Evolutionary conservation across 345 rosid species (phyloP).

Genomic region (Trapa bicornis): DNA sequence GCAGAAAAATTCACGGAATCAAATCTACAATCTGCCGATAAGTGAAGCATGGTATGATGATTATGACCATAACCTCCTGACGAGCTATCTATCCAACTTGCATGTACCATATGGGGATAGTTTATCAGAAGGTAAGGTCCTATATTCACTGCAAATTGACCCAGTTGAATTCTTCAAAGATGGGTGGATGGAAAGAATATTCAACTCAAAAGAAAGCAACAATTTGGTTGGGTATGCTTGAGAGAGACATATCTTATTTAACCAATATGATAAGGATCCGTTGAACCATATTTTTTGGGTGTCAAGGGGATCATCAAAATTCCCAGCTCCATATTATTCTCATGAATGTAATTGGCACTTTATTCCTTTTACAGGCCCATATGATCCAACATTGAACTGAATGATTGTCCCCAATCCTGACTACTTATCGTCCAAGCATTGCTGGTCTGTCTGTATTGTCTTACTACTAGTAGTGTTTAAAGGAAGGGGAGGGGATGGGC

Average conservation of each 20-base stretch:
- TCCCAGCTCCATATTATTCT: too few species aligned
- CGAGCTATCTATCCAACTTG: too few species aligned
- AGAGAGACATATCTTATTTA: conserved; percentile 35
- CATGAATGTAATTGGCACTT: too few species aligned
- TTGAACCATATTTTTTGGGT: background rate
- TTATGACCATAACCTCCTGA: too few species aligned
- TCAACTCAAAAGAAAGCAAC: conserved; percentile 17
- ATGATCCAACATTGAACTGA: conserved; percentile 36
- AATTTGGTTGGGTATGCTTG: conserved; percentile 28
- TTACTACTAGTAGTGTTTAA: background rate
- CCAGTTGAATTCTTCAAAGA: background rate
- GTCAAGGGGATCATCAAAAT: background rate
- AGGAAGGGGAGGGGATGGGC: background rate
- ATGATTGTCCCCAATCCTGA: conserved; percentile 30
- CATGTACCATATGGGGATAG: background rate
- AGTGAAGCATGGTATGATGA: too few species aligned
- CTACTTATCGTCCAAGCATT: conserved; percentile 12
- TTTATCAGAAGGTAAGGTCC: too few species aligned
- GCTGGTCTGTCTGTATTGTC: background rate
- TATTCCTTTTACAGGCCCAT: conserved; percentile 6
- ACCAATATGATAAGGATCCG: background rate
- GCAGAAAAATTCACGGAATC: too few species aligned
- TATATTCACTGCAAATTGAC: too few species aligned
- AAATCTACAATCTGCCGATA: too few species aligned
- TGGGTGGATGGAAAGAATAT: background rate